Conservation (phyloP, 2,329 filamentous ascomycete species). For the Thelonectria olida region DNA sequence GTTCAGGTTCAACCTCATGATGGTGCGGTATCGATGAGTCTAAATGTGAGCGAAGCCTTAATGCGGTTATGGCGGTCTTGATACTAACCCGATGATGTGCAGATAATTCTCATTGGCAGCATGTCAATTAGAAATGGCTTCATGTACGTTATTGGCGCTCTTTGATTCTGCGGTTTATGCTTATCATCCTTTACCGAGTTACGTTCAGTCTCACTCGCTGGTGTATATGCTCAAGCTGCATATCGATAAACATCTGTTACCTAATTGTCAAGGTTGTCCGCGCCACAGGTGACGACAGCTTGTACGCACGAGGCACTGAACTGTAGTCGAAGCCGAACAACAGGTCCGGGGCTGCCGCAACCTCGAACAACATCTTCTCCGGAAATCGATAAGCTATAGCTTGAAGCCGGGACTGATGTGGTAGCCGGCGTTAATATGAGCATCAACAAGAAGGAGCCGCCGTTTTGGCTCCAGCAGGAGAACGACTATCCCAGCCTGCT, state of each 20-base stretch:
- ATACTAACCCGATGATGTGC: neutral
- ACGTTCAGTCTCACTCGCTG: conserved; percentile 37
- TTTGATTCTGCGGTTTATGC: neutral
- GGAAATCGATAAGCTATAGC: conserved; percentile 21
- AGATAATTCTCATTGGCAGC: conserved; percentile 34
- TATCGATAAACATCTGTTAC: conserved; percentile 37
- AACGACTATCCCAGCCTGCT: conserved; percentile 21
- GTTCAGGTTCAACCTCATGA: conserved; percentile 16
- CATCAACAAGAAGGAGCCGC: conserved; percentile 16
- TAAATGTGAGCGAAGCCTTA: conserved; percentile 58
- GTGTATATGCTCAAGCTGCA: conserved; percentile 39
- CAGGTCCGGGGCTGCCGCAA: neutral
- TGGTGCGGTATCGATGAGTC: conserved; percentile 57
- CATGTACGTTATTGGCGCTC: neutral
- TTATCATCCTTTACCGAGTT: conserved; percentile 25
- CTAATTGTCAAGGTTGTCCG: conserved; percentile 37
- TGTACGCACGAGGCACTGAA: conserved; percentile 27
- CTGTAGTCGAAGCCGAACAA: conserved; percentile 24
- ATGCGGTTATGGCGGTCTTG: neutral
- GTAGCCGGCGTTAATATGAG: conserved; percentile 11
- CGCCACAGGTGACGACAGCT: conserved; percentile 34
- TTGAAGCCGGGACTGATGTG: conserved; percentile 14
- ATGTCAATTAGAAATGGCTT: conserved; percentile 19
- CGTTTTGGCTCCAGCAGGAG: conserved; percentile 19
- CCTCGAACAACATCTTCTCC: conserved; percentile 13